Base-by-base conservation (phyloP, 768 basidiomycete species). In the Megacollybia marginata region DNA sequence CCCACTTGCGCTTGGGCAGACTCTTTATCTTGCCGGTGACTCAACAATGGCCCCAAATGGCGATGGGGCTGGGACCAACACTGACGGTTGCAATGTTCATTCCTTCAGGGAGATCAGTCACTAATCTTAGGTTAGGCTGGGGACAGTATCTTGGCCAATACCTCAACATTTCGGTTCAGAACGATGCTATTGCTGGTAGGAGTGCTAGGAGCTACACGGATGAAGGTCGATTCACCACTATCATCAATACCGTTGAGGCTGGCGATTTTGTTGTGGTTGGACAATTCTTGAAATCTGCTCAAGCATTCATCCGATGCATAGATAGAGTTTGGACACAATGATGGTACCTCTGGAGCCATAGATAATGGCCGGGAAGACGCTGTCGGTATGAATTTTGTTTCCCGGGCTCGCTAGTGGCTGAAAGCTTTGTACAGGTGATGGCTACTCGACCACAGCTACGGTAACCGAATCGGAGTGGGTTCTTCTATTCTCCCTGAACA, bases 291-390 rank as follows among this genome's bases (percentile, higher is more conserved):
- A 48, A 43, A 47, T 61, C 33, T 59, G 59, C 18, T 61, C 23
- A 3, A 28, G 23, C 23, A 28, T 28, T 28, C 23, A 28, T 28
- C 23, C 23, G 23, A 28, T 28, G 23, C 23, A 6, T 28, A 28
- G 23, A 6, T 28, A 28, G 23, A 28, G 44, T 62, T 65, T 42
- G 63, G 63, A 4, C 63, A 65, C 46, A 65, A 65, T 52, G 64
- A 65, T 45, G 55, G 54, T 12, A 8, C 44, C 1, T 54, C 53
- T n/a, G 53, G 53, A 5, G 36, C 13, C 34, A 61, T 64, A 10
- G 73, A 75, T 52, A 73, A 73, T 54, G 73, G 73, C 4, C 60
- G 69, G 44, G 61, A 73, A 51, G 65, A 64, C 56, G 71, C 71
- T 4, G 63, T 68, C 19, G 73, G 72, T 34, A 40, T 12, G 47